Base-by-base conservation (phyloP, 371 early-diverging fungal genomes). In the Cokeromyces recurvatus region DNA sequence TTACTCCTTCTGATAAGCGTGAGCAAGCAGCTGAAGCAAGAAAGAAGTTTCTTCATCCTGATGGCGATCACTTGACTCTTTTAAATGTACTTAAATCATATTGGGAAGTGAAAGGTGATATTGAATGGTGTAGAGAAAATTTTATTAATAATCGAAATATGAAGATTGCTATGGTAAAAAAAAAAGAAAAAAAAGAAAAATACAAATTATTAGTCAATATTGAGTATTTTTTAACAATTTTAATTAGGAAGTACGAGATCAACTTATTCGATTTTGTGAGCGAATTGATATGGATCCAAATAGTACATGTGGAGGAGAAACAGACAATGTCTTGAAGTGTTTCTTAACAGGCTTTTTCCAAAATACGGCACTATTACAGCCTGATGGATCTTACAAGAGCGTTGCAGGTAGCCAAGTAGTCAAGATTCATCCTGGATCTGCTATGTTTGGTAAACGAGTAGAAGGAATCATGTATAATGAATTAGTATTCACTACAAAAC, bases 381-480 rank as follows among this genome's bases (percentile, higher is more conserved):
- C 90, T 0, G 93, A 93, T 57, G 92, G 94, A 10, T 81, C 85
- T 1, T 97, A 92, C 68, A 76, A 82, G 53, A 89, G 90, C 7
- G 72, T 95, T 17, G 71, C 77, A 5, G 89, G 89, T 31, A 62
- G 55, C 32, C 81, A 90, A 71, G 62, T 59, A 4, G 92, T 92
- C 10, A 79, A 82, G 46, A 81, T 97, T 12, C 99, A 97, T 66
- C 97, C 94, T 24, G 82, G 85, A 0, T 90, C 90, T 19, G 80
- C 87, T 25, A 71, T 95, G 69, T 92, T 90, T 74, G 81, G 81
- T 16, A 85, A 80, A 67, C 85, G 82, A 22, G 70, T 74, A 0
- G 85, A 87, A 43, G 86, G 87, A 8, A 78, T 98, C 29, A 70
- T 98, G 57, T 98, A 93, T 68, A 91, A 95, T 57, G 97, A 98